A percentile compares a stretch with the other conserved stretches of the same genome.
Evolutionary conservation across 805 yeast genomes (phyloP).

Genomic region (Priceomyces medius): DNA sequence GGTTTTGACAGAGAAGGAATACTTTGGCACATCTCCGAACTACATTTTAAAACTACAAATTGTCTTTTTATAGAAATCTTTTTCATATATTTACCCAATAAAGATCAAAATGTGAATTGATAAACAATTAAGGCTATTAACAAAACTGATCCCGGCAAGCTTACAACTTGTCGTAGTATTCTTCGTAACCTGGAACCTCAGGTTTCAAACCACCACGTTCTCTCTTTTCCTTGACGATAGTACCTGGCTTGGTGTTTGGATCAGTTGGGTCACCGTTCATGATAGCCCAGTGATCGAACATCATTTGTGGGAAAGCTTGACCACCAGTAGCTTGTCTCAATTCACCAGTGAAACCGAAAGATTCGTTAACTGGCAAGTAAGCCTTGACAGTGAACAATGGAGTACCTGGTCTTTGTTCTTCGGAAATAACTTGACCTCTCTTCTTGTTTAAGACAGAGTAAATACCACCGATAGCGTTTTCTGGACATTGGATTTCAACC

Average conservation of each 20-base stretch:
- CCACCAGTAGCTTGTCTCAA: slow-evolving; percentile 99
- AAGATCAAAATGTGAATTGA: slow-evolving; percentile 1
- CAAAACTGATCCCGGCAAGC: slow-evolving; percentile 12
- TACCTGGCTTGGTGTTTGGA: slow-evolving; percentile 68
- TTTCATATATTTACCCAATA: slow-evolving; percentile 3
- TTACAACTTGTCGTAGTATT: slow-evolving; percentile 92
- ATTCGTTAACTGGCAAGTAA: slow-evolving; percentile 99
- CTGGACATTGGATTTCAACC: slow-evolving; percentile 99
- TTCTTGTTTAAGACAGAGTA: slow-evolving; percentile 98
- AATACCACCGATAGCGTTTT: slow-evolving; percentile 99
- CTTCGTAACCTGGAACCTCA: slow-evolving; percentile 98
- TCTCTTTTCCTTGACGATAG: slow-evolving; percentile 62
- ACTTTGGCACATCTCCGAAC: too few relatives aligned
- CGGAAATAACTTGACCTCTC: slow-evolving; percentile 99
- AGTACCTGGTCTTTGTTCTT: slow-evolving; percentile 99
- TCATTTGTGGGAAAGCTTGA: slow-evolving; percentile 99
- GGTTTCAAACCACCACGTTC: slow-evolving; percentile 97
- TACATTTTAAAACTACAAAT: too few relatives aligned
- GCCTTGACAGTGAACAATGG: slow-evolving; percentile 99
- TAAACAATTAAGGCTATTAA: slow-evolving; percentile 8
- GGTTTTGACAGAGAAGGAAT: too few relatives aligned
- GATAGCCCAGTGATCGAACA: slow-evolving; percentile 97
- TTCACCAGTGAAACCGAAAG: slow-evolving; percentile 99
- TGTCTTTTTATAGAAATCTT: background rate
- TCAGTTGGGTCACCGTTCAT: slow-evolving; percentile 92